phyloP scores from a whole-genome alignment of 1,284 basidiomycete genomes.

The Coniferiporia sulphurascens region DNA sequence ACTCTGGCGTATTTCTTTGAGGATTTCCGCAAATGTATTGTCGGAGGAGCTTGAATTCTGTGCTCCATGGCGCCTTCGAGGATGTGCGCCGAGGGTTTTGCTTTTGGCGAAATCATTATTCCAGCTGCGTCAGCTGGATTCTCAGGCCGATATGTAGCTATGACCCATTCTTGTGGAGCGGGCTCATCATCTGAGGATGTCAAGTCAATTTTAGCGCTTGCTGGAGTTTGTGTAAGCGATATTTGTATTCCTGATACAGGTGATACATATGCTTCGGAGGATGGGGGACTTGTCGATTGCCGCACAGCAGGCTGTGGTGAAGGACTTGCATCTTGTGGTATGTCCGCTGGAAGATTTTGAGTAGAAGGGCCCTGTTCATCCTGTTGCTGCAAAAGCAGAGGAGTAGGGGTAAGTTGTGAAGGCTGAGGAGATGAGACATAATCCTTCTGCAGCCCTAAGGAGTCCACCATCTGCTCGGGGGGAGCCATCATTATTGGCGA shows the following conservation, averaged over 20 bases:
- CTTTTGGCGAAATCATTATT: slow-evolving; percentile 18
- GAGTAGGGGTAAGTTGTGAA: slow-evolving; percentile 1
- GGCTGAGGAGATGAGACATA: background rate
- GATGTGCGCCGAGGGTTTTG: slow-evolving; percentile 15
- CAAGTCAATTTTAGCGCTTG: background rate
- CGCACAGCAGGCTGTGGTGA: background rate
- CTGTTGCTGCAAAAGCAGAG: background rate
- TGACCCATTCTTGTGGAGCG: slow-evolving; percentile 17
- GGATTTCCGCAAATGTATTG: background rate
- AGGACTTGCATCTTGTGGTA: too few relatives aligned
- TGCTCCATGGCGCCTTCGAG: slow-evolving; percentile 10
- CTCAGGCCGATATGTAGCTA: slow-evolving; percentile 10
- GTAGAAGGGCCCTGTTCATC: too few relatives aligned
- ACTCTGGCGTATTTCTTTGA: background rate
- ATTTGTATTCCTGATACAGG: background rate
- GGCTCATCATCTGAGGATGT: slow-evolving; percentile 11
- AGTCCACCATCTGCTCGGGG: background rate
- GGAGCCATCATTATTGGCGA: slow-evolving; percentile 5
- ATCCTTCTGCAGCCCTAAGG: background rate
- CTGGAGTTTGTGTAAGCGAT: background rate
- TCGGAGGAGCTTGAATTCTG: background rate
- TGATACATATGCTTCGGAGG: background rate
- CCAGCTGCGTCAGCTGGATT: slow-evolving; percentile 17
- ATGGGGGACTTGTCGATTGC: background rate
- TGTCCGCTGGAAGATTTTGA: too few relatives aligned